phyloP scores from a whole-genome alignment of 192 early-diverging fungal species.

The Coemansia sp. region DNA sequence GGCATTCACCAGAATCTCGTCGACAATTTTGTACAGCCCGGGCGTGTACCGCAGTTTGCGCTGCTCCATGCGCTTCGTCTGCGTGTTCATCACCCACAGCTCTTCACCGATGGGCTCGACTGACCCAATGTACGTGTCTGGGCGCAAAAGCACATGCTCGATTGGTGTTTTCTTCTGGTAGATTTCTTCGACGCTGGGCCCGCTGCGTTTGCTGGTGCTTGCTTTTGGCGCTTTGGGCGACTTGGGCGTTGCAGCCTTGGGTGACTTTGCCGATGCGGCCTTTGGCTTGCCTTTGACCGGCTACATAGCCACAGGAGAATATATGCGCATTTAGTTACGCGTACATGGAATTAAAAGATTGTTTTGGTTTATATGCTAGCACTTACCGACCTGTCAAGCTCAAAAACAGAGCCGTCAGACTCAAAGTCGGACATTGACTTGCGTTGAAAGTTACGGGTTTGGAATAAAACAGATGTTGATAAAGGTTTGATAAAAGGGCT shows the following conservation, averaged over 20 bases:
- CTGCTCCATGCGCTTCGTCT: constrained; percentile 59
- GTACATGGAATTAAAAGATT: not conserved
- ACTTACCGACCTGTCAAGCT: constrained; percentile 18
- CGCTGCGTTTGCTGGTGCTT: not conserved
- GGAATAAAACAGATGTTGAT: not conserved
- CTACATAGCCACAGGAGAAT: constrained; percentile 10
- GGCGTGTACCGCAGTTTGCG: constrained; percentile 74
- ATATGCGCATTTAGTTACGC: not conserved
- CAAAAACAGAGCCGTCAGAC: constrained; percentile 46
- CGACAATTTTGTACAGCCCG: constrained; percentile 97
- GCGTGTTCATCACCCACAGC: constrained; percentile 85
- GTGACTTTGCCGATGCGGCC: not conserved
- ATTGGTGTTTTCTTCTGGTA: constrained; percentile 95
- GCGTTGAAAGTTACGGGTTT: not conserved
- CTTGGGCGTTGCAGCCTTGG: constrained; percentile 7
- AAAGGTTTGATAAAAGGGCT: constrained; percentile 3
- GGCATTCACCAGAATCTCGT: constrained; percentile 97
- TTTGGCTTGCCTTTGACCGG: constrained; percentile 28
- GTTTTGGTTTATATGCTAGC: not conserved
- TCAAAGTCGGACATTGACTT: constrained; percentile 43
- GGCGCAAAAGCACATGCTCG: constrained; percentile 91
- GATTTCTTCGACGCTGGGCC: constrained; percentile 67
- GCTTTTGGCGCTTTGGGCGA: constrained; percentile 6
- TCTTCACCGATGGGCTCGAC: constrained; percentile 73
- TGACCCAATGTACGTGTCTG: constrained; percentile 96